phyloP scores from a whole-genome alignment of 208 protist genomes.

The Borovskyia barvae region DNA sequence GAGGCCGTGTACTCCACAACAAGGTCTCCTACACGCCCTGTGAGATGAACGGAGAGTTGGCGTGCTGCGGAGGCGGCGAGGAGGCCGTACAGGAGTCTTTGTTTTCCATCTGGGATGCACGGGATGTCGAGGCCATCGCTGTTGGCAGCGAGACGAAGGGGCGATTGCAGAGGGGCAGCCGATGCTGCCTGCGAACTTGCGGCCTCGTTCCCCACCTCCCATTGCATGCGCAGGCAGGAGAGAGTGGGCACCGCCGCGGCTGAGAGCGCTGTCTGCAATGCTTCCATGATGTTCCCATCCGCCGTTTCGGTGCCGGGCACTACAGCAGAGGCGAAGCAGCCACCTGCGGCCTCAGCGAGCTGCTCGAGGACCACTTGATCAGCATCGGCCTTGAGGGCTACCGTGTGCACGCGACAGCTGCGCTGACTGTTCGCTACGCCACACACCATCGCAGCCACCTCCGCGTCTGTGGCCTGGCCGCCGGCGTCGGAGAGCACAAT shows the following conservation, averaged over 20 bases:
- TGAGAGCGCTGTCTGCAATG: conserved; percentile 33
- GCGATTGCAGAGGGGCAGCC: background rate
- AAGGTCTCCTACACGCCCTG: conserved; percentile 41
- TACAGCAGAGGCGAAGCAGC: conserved; percentile 29
- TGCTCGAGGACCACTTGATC: conserved; percentile 45
- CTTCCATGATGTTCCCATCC: conserved; percentile 11
- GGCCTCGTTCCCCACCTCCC: conserved; percentile 4
- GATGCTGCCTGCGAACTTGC: background rate
- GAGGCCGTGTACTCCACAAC: conserved; percentile 59
- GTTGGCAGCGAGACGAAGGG: conserved; percentile 12
- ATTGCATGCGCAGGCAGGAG: conserved; percentile 29
- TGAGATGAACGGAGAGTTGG: conserved; percentile 34
- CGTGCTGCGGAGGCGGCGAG: background rate
- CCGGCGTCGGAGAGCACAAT: conserved; percentile 60
- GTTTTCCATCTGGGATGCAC: conserved; percentile 36
- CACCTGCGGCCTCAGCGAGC: conserved; percentile 45
- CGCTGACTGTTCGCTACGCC: conserved; percentile 12
- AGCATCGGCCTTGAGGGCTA: conserved; percentile 33
- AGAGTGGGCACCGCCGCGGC: conserved; percentile 55
- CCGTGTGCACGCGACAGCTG: conserved; percentile 51
- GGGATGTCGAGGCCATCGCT: conserved; percentile 1
- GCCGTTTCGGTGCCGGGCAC: background rate
- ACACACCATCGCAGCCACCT: conserved; percentile 34
- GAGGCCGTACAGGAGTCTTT: conserved; percentile 21
- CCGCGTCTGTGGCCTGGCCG: background rate